These are phyloP conservation scores for Xylariaceae sp. DNA, from an alignment of 2,329 filamentous ascomycete species.

Conservation along the genomic window DNA sequence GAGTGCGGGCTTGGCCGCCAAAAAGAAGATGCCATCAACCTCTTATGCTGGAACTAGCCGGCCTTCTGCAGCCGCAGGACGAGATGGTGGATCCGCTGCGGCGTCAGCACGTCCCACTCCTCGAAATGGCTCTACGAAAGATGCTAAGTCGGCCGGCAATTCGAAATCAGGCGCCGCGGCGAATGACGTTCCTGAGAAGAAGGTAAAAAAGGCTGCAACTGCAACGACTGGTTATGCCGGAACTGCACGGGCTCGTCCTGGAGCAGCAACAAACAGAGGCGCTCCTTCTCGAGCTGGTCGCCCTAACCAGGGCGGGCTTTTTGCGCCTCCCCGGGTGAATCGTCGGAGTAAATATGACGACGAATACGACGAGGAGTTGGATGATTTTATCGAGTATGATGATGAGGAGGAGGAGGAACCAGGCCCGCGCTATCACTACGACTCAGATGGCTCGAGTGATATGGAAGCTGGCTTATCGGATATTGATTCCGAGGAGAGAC, in stretches of 20 bases:
- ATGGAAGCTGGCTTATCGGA: slow-evolving; percentile 75
- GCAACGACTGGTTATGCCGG: slow-evolving; percentile 63
- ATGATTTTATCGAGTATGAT: slow-evolving; percentile 58
- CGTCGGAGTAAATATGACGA: slow-evolving; percentile 46
- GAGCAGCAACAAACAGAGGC: slow-evolving; percentile 31
- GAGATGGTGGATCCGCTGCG: slow-evolving; percentile 19
- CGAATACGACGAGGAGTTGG: slow-evolving; percentile 56
- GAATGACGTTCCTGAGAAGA: slow-evolving; percentile 46
- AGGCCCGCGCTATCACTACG: slow-evolving; percentile 48
- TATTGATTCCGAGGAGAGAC: slow-evolving; percentile 64
- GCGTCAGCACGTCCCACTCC: slow-evolving; percentile 15
- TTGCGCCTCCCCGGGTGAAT: slow-evolving; percentile 33
- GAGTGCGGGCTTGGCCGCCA: slow-evolving; percentile 22
- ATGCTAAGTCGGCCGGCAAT: slow-evolving; percentile 26
- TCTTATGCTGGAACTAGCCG: slow-evolving; percentile 26
- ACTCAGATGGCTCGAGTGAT: slow-evolving; percentile 63
- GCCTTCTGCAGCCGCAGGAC: slow-evolving; percentile 16
- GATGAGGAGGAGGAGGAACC: slow-evolving; percentile 47
- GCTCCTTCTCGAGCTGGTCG: slow-evolving; percentile 19
- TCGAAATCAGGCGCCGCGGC: slow-evolving; percentile 28
- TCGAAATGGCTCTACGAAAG: slow-evolving; percentile 25
- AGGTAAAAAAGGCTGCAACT: slow-evolving; percentile 54
- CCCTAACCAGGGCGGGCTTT: slow-evolving; percentile 30
- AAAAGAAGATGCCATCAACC: slow-evolving; percentile 26
- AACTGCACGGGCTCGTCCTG: slow-evolving; percentile 55